Evolutionary conservation across 2,329 filamentous ascomycete species (phyloP).

Genomic region (Berkeleyomyces basicola): DNA sequence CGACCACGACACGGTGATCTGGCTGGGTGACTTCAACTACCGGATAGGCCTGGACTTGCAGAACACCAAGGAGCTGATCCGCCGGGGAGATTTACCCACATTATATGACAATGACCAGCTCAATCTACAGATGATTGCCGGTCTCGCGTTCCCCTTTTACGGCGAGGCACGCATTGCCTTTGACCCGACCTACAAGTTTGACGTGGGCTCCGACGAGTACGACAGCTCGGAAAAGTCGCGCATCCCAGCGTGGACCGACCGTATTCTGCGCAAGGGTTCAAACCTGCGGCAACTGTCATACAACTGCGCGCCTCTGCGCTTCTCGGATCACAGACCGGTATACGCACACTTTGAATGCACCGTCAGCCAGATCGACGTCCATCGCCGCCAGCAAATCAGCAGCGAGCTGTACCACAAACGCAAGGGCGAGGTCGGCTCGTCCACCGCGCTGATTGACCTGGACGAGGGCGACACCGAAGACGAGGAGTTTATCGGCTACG

Average conservation of each 20-base stretch:
- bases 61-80: conserved; percentile 56
- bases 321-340: conserved; percentile 94
- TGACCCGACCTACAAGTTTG: conserved; percentile 88
- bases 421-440: conserved; percentile 47
- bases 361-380: conserved; percentile 66
- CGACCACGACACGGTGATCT: conserved; percentile 78
- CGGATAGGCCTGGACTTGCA: conserved; percentile 75
- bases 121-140: conserved; percentile 91
- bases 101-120: conserved; percentile 91
- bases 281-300: conserved; percentile 75
- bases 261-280: conserved; percentile 70
- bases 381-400: conserved; percentile 53
- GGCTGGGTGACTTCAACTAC: conserved; percentile 98
- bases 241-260: conserved; percentile 95
- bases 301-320: conserved; percentile 61
- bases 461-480: conserved; percentile 44
- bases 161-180: conserved; percentile 81
- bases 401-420: conserved; percentile 57
- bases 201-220: conserved; percentile 74
- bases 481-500: conserved; percentile 66
- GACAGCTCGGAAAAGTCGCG: conserved; percentile 92
- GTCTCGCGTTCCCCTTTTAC: conserved; percentile 77
- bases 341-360: conserved; percentile 76
- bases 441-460: conserved; percentile 35
- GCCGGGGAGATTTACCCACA: conserved; percentile 53